Base-by-base conservation (phyloP, 2,329 filamentous ascomycete species). In the Penicillium corylophilum region DNA sequence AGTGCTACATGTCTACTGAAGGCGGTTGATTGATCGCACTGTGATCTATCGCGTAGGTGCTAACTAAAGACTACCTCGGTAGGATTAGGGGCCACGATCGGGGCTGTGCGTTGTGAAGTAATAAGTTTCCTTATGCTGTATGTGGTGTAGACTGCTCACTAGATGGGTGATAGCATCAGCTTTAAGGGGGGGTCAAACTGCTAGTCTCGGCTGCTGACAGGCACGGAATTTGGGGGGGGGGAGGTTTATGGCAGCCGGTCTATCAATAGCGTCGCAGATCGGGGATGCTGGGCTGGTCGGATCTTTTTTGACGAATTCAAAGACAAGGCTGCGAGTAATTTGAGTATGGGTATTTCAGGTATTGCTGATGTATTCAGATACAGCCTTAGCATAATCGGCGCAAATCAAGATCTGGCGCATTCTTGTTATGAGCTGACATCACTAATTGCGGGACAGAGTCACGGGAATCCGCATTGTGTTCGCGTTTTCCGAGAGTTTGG, bases 261-360 rank as follows among this genome's bases (percentile, higher is more conserved):
- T 43, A 57, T 53, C 59, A 62, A 63, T 63, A 63, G 61, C 44
- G 61, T 51, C 53, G 61, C 51, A 53, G 61, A 63, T 63, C 61
- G 57, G 61, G 41, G 48, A 36, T 38, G 47, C 44, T 53, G 53
- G 28, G 23, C 44, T 47, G 40, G 50, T 54, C 50, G 44, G 51
- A 44, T 39, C 5, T 16, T 44, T 24, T 57, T 52, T 57, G 46
- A 54, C 48, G 58, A 60, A 53, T 40, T 16, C 7, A 15, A 23
- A 40, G 23, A 40, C 24, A 18, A n/a, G 12, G 33, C 12, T 45
- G 44, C n/a, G 49, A 31, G 35, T 20, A 47, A 39, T 28, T 13
- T 41, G 40, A 46, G 55, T 58, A 60, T 50, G 55, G 44, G 51
- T 60, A 60, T 54, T 60, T 57, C 50, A 20, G 42, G 55, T 57